A percentile compares a stretch with the other conserved stretches of the same genome.
These are phyloP conservation scores for Omphalotus olearius DNA, from an alignment of 1,284 basidiomycete species.

Conservation along the genomic window DNA sequence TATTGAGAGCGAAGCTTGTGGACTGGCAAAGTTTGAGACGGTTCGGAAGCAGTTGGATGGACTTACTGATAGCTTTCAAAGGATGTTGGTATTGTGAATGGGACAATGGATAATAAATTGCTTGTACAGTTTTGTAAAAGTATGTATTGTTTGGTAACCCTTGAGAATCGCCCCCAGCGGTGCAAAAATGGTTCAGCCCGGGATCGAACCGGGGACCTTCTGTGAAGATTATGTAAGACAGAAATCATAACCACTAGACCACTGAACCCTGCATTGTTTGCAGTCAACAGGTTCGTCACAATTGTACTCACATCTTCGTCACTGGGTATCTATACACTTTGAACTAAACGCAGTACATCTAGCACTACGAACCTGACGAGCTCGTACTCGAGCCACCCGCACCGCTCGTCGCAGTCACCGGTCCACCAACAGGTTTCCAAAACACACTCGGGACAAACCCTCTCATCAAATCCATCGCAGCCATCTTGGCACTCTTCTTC, in stretches of 20 bases:
- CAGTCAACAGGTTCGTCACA: too few species aligned
- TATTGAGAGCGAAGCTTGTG: conserved; percentile 35
- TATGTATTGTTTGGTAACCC: too few species aligned
- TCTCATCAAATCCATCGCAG: conserved; percentile 32
- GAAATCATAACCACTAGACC: conserved; percentile 13
- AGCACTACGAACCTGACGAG: too few species aligned
- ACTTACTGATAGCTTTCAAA: conserved; percentile 1
- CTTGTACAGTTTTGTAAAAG: too few species aligned
- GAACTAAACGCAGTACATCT: too few species aligned
- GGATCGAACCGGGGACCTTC: conserved; percentile 12
- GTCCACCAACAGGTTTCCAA: conserved; percentile 20
- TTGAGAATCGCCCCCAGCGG: too few species aligned
- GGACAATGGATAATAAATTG: too few species aligned
- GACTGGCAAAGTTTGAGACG: conserved; percentile 26
- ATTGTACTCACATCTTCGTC: too few species aligned
- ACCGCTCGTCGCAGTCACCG: too few species aligned
- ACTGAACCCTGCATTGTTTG: neutral
- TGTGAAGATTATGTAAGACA: conserved; percentile 6
- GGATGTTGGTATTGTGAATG: conserved; percentile 2
- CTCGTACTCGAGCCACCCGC: too few species aligned
- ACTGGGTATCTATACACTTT: too few species aligned
- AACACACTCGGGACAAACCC: conserved; percentile 29
- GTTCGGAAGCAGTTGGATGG: conserved; percentile 18
- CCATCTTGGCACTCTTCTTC: conserved; percentile 31
- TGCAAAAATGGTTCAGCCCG: conserved; percentile 7